A percentile compares a stretch with the other conserved stretches of the same genome.
Evolutionary conservation across 164 flowering plant genomes (phyloP).

Genomic region (Aristolochia californica): DNA sequence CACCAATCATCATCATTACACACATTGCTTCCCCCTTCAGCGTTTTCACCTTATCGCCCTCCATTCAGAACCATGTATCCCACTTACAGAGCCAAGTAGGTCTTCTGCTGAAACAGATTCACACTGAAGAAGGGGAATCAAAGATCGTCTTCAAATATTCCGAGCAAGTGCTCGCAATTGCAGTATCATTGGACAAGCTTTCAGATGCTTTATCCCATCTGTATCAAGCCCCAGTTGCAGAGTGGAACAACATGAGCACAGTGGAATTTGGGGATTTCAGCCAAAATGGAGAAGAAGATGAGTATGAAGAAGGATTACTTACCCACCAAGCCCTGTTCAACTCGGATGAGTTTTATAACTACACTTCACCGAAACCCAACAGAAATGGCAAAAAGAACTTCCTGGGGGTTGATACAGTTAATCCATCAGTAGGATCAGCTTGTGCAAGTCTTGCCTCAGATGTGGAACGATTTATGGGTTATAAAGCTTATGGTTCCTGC

Average conservation of each 20-base stretch:
- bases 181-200: conserved; percentile 27
- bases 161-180: conserved; percentile 20
- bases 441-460: conserved; percentile 16
- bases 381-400: conserved; percentile 27
- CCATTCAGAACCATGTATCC: conserved; percentile 19
- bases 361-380: conserved; percentile 27
- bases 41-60: conserved; percentile 15
- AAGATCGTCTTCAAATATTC: conserved; percentile 14
- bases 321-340: conserved; percentile 5
- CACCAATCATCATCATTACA: conserved; percentile 12
- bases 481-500: conserved; percentile 20
- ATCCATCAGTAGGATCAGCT: conserved; percentile 21
- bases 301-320: conserved; percentile 13
- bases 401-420: conserved; percentile 25
- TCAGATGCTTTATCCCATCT: conserved; percentile 12
- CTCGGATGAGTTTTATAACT: conserved; percentile 23
- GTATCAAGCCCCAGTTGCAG: conserved; percentile 6
- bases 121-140: conserved; percentile 11
- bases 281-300: conserved; percentile 19
- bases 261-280: conserved; percentile 12
- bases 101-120: conserved; percentile 20
- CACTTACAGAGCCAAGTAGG: conserved; percentile 26
- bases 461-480: conserved; percentile 22
- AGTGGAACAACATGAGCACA: conserved; percentile 11
- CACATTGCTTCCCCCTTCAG: conserved; percentile 10